Conservation (phyloP, 2,329 filamentous ascomycete species). For the Penicillium sp. region DNA sequence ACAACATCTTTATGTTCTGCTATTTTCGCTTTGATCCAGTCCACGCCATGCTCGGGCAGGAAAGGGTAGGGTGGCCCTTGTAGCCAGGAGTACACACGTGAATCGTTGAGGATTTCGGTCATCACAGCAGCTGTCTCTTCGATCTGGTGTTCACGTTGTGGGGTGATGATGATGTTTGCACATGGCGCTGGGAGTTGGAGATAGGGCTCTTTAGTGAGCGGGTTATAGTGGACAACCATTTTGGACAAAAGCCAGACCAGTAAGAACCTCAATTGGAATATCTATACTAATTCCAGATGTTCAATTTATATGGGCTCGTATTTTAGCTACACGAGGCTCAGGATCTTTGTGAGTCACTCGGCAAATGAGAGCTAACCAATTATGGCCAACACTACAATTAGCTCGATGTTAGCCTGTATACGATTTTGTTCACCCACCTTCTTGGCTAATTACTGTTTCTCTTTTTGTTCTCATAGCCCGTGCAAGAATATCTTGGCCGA, state of each 20-base stretch:
- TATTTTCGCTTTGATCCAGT: constrained; percentile 8
- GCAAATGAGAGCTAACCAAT: neutral
- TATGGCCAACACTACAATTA: neutral
- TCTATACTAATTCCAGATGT: neutral
- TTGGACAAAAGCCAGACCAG: neutral
- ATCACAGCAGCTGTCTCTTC: constrained; percentile 10
- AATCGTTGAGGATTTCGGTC: constrained; percentile 20
- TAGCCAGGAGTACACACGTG: constrained; percentile 18
- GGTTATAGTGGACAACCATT: constrained; percentile 16
- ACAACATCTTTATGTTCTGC: neutral
- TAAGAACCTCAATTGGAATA: neutral
- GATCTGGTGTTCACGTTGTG: constrained; percentile 13
- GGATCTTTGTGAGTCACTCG: neutral
- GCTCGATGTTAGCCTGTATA: neutral
- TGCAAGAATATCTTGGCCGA: neutral
- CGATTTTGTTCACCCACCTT: neutral
- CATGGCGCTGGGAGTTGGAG: constrained; percentile 20
- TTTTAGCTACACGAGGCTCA: neutral
- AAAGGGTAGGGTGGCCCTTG: constrained; percentile 23
- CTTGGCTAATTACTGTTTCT: neutral
- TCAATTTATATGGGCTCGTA: neutral
- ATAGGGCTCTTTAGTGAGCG: constrained; percentile 18
- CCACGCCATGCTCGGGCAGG: constrained; percentile 13
- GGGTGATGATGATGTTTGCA: constrained; percentile 23
- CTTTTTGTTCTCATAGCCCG: neutral